Base-by-base conservation (phyloP, 352 stramenopile species). In the Thraustochytrium striatum region DNA sequence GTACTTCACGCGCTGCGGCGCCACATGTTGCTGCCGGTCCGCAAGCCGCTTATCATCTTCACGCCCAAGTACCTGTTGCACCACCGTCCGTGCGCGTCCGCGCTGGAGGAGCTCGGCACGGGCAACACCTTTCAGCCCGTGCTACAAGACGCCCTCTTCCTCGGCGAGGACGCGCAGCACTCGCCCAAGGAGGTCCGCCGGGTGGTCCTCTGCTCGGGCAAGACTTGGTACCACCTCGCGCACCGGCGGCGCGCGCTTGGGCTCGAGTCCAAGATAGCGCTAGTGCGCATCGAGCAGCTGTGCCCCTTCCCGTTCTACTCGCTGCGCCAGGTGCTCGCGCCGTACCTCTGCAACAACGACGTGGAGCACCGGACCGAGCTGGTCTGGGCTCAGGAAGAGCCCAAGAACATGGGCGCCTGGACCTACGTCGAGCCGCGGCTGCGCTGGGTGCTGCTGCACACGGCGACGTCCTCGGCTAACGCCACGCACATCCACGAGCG, bases 341-440 rank as follows among this genome's bases (percentile, higher is more conserved):
- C 88, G 58, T 99, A 98, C 83, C 84, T 85, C 30, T 86, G 87
- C 57, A 99, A 99, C 84, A 84, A 88, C 8, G 98, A 98, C 75
- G 96, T 95, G 5, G 84, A 95, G 70, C 84, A 69, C 36, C 7
- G 25, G 3, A 52, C 43, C 3, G 83, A 95, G 72, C 85, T 99
- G 32, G 86, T 98, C 28, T 99, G 93, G 92, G 90, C 94, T 16
- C 97, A 99, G 84, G 96, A 99, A 84, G 96, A 98, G 81, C 93
- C 91, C n/a, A 97, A 98, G 85, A 99, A 99, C 84, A 98, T 98
- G 93, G 97, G 97, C n/a, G 89, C 92, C n/a, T 99, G 95, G 86
- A 87, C 86, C 11, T 98, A 95, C 72, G 88, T 96, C 3, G 25
- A 80, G 9, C 39, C 43, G 39, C 68, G 68, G 25, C 47, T 75